Conservation (phyloP, 108 stramenopile genomes). For the Pseudonitzschia delicatissima region DNA sequence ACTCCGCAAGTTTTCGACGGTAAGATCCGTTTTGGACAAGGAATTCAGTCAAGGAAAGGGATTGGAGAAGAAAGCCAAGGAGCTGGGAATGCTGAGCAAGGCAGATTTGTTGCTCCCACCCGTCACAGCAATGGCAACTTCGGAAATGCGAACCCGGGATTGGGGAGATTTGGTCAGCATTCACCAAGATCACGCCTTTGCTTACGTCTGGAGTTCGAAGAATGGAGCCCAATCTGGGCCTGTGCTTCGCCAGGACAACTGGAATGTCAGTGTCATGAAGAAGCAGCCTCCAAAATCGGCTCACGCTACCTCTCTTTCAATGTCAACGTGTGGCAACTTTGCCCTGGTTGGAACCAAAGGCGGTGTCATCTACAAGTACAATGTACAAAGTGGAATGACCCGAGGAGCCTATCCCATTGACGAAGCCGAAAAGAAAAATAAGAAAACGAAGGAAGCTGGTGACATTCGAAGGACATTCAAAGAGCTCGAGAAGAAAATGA, state of each 20-base stretch:
- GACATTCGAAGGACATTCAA: constrained; percentile 68
- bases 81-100: constrained; percentile 54
- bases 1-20: constrained; percentile 78
- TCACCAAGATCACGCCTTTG: constrained; percentile 80
- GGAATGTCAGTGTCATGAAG: constrained; percentile 88
- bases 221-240: constrained; percentile 79
- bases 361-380: constrained; percentile 93
- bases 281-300: constrained; percentile 51
- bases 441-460: constrained; percentile 39
- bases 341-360: constrained; percentile 92
- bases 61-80: constrained; percentile 64
- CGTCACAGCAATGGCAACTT: constrained; percentile 56
- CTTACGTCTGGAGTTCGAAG: constrained; percentile 84
- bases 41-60: constrained; percentile 86
- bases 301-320: constrained; percentile 74
- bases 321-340: constrained; percentile 85
- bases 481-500: constrained; percentile 70
- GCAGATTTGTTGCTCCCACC: constrained; percentile 71
- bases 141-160: constrained; percentile 64
- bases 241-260: constrained; percentile 66
- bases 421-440: constrained; percentile 13
- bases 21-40: constrained; percentile 73
- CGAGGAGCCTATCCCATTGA: constrained; percentile 67
- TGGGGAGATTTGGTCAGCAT: constrained; percentile 91
- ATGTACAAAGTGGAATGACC: constrained; percentile 88